Base-by-base conservation (phyloP, 2,329 filamentous ascomycete genomes). In the Zelopaecilomyces penicillatus region DNA sequence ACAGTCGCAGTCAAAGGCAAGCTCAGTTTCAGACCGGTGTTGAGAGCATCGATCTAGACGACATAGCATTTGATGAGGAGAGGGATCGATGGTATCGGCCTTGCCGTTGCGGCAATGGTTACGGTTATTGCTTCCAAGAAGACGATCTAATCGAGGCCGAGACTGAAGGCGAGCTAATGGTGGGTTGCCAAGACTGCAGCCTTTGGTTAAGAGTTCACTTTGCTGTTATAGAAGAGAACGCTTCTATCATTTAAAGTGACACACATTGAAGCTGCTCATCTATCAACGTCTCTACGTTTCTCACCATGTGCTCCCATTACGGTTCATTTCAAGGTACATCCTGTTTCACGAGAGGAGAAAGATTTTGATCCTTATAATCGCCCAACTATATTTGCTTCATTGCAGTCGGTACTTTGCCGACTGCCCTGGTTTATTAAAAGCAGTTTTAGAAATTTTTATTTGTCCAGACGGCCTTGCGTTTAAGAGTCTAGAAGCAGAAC, bases 161-260 rank as follows among this genome's bases (percentile, higher is more conserved):
- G 38, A 74, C 77, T 41, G 68, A 75, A 50, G 75, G 80, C 6
- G 77, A 81, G 56, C 60, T 84, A 39, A 69, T 82, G 59, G 79
- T 85, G 35, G 80, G 77, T 8, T 85, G 81, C 55, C 68, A 70
- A 45, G 80, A 83, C 54, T 85, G 81, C 52, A 84, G 80, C 56
- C 65, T 85, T 38, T 84, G 79, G 79, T 59, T 84, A 42, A 73
- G 74, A 45, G 78, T 85, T 33, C 70, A 80, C 41, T 85, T 83
- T 66, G 77, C 75, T 6, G 69, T 80, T 10, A 61, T 78, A 29
- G 72, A 65, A 28, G 63, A 59, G 7, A 60, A 56, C 5, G 47
- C 52, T 19, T 4, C 7, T 2, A 31, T 37, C 6, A 19, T 19
- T 2, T 19, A 19, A 19, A 19, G 19, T 19, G 19, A 19, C 19